Conservation (phyloP, 1,139 yeast species). For the Yamadazyma atlantica region DNA sequence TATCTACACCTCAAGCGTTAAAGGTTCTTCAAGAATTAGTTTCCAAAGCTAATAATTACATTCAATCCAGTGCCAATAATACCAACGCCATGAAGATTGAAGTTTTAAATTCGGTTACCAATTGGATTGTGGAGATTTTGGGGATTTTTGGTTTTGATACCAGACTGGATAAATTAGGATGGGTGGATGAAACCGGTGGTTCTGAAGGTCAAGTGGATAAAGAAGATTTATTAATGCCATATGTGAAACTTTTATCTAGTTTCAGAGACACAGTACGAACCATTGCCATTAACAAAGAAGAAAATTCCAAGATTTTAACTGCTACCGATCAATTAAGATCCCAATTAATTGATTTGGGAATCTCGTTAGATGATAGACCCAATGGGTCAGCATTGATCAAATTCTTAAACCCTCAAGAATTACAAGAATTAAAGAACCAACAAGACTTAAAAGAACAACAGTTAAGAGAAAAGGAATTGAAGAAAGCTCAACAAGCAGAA, state of each 20-base stretch:
- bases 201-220: conserved; percentile 26
- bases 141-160: conserved; percentile 72
- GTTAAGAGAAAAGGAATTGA: conserved; percentile 38
- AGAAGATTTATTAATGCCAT: conserved; percentile 79
- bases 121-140: conserved; percentile 71
- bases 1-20: conserved; percentile 75
- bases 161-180: conserved; percentile 73
- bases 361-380: conserved; percentile 85
- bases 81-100: conserved; percentile 58
- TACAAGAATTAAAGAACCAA: conserved; percentile 58
- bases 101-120: conserved; percentile 60
- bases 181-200: conserved; percentile 49
- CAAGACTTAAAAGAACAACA: conserved; percentile 62
- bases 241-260: conserved; percentile 68
- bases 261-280: conserved; percentile 82
- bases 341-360: conserved; percentile 72
- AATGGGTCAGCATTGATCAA: conserved; percentile 80
- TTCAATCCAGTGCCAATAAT: conserved; percentile 48
- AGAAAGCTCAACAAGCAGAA: conserved; percentile 39
- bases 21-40: conserved; percentile 67
- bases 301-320: conserved; percentile 52
- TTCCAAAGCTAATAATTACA: conserved; percentile 69
- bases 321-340: conserved; percentile 42
- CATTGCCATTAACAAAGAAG: conserved; percentile 67
- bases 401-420: conserved; percentile 70